phyloP scores from a whole-genome alignment of 331 rosid genomes.

The Telfairia occidentalis region DNA sequence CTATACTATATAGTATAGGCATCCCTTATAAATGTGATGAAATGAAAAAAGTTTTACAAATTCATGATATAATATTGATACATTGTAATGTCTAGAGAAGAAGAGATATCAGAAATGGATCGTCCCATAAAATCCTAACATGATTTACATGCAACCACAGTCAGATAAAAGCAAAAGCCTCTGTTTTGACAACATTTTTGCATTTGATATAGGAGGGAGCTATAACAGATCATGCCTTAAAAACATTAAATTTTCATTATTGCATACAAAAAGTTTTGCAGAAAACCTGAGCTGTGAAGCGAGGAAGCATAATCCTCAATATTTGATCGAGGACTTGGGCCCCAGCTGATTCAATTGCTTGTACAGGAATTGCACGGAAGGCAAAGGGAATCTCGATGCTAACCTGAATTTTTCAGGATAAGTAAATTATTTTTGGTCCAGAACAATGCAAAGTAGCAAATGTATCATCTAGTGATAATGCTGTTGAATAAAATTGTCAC shows the following conservation, averaged over 20 bases:
- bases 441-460: not conserved
- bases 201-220: not conserved
- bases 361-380: constrained; percentile 63
- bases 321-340: constrained; percentile 88
- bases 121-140: not conserved
- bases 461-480: not conserved
- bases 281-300: constrained; percentile 80
- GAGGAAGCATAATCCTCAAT: constrained; percentile 83
- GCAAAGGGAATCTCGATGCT: constrained; percentile 74
- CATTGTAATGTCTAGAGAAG: not conserved
- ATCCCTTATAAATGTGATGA: not conserved
- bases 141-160: not conserved
- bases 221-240: not conserved
- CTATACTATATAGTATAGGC: too few relatives aligned
- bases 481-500: not conserved
- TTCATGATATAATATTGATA: not conserved
- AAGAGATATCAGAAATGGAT: not conserved
- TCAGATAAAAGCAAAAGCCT: not conserved
- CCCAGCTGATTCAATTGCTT: constrained; percentile 86
- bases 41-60: not conserved
- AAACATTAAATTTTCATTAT: not conserved
- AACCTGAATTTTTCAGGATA: constrained; percentile 45
- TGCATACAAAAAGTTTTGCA: not conserved
- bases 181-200: not conserved
- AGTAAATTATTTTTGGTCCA: not conserved